Evolutionary conservation across 306 rosid genomes (phyloP), one percentile per base, ranked within the genome.

Genomic region (Dicorynia guianensis): DNA sequence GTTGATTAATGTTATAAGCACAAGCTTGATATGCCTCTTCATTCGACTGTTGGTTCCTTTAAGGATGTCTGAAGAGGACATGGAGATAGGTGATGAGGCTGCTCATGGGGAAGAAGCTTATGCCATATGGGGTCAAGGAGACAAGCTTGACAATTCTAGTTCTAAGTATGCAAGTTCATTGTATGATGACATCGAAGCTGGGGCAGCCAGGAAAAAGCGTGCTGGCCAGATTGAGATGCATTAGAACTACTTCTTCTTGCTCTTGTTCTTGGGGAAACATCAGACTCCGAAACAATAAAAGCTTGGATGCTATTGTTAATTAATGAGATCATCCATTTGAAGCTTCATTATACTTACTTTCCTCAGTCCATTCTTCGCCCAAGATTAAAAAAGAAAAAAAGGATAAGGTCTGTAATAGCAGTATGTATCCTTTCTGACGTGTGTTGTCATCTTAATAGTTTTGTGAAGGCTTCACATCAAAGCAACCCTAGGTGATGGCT

Each of bases 61-160:
- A 5, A 80, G 86, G 55, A 85, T 85, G 89, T 82, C 86, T 1
- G 89, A 81, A 33, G 89, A 81, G 77, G 89, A 85, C 11, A 85
- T 85, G 89, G 89, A 85, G 20, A 72, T 85, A 0, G 89, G 89
- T 35, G 89, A 85, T 44, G 89, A 84, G 44, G 89, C 89, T 75
- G 89, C 89, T 61, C 89, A 85, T 40, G 89, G 89, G 3, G 89
- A 85, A 79, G 89, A 81, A 33, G 89, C 89, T 5, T 85, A 85
- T 79, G 89, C 89, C 0, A 85, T 85, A 7, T 82, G 89, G 86
- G 89, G 89, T 20, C 89, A 85, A 17, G 89, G 86, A 20, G 89
- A 85, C 67, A 85, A 85, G 70, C 81, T 71, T 71, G 89, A 85
- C 34, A 71, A 35, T 47, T 56, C 86, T 1, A 50, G 57, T 44